A percentile compares a stretch with the other conserved stretches of the same genome.
These are phyloP conservation scores for Lodderomyces metapsilosis DNA, from an alignment of 1,139 yeast species.

Conservation along the genomic window DNA sequence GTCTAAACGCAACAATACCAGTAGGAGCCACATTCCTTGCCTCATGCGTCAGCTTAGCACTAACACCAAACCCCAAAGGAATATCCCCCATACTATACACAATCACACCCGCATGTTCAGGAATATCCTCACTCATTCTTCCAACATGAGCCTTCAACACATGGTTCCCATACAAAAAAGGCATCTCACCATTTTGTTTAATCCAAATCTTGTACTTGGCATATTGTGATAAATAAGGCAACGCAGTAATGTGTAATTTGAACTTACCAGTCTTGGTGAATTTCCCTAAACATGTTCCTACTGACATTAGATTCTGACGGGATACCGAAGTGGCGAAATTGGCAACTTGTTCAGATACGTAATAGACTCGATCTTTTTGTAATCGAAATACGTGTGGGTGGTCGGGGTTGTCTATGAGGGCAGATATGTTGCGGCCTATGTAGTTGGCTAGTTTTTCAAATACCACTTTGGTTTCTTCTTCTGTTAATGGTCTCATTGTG, in stretches of 20 bases:
- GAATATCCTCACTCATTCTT: slow-evolving; percentile 94
- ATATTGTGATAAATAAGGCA: slow-evolving; percentile 76
- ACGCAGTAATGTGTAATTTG: slow-evolving; percentile 89
- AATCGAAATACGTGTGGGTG: slow-evolving; percentile 93
- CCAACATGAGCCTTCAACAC: slow-evolving; percentile 96
- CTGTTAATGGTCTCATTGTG: slow-evolving; percentile 89
- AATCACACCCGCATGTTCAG: slow-evolving; percentile 96
- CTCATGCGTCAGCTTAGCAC: slow-evolving; percentile 90
- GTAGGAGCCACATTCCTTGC: slow-evolving; percentile 88
- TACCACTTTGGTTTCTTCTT: slow-evolving; percentile 93
- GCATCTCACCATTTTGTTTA: slow-evolving; percentile 97
- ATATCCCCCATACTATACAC: slow-evolving; percentile 89
- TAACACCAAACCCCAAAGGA: slow-evolving; percentile 94
- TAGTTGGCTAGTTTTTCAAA: slow-evolving; percentile 95
- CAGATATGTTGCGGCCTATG: slow-evolving; percentile 90
- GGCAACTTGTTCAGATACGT: slow-evolving; percentile 80
- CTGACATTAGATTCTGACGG: slow-evolving; percentile 83
- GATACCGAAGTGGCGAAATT: slow-evolving; percentile 88
- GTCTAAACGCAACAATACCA: slow-evolving; percentile 92
- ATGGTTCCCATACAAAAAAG: slow-evolving; percentile 93
- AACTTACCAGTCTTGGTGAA: slow-evolving; percentile 97
- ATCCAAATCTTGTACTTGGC: slow-evolving; percentile 97
- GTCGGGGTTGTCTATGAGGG: slow-evolving; percentile 81
- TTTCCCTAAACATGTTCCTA: slow-evolving; percentile 92
- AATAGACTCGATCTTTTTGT: slow-evolving; percentile 95